These are phyloP conservation scores for Aphelidium insulamus DNA, from an alignment of 371 early-diverging fungal genomes.

Conservation along the genomic window DNA sequence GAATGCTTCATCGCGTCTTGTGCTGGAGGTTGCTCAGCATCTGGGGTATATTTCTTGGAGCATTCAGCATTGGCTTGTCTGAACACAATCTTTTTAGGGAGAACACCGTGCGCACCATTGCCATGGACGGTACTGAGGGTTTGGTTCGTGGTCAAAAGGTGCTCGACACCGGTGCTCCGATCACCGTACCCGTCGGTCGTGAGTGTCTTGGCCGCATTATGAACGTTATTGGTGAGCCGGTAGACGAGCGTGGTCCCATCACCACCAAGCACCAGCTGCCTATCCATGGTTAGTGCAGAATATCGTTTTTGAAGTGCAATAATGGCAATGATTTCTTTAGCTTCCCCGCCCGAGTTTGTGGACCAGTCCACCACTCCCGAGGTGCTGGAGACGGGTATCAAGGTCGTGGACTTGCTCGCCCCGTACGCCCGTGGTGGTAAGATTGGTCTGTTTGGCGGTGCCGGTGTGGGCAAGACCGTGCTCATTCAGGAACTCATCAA, in stretches of 20 bases:
- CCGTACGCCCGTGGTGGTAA: constrained; percentile 95
- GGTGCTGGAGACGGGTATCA: constrained; percentile 93
- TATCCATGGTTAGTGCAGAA: too few species aligned
- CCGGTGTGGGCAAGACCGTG: constrained; percentile 97
- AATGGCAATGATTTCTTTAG: too few species aligned
- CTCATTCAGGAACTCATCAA: constrained; percentile 94
- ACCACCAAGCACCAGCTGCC: constrained; percentile 59
- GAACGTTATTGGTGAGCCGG: constrained; percentile 95
- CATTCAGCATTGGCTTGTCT: not conserved
- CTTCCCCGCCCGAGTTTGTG: constrained; percentile 79
- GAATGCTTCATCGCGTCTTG: constrained; percentile 57
- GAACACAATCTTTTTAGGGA: constrained; percentile 26
- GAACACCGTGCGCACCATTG: constrained; percentile 95
- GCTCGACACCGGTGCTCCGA: constrained; percentile 80
- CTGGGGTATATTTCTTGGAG: constrained; percentile 29
- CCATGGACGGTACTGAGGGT: constrained; percentile 96
- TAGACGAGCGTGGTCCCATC: constrained; percentile 95
- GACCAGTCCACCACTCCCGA: constrained; percentile 92
- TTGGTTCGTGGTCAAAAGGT: constrained; percentile 91
- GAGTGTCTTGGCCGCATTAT: constrained; percentile 92
- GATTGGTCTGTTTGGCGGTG: constrained; percentile 96
- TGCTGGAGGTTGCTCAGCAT: constrained; percentile 91
- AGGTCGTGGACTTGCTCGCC: constrained; percentile 94
- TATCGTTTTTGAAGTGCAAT: too few species aligned
- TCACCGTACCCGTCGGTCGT: constrained; percentile 81